These are phyloP conservation scores for Madurella fahalii DNA, from an alignment of 2,329 filamentous ascomycete species.

Conservation along the genomic window DNA sequence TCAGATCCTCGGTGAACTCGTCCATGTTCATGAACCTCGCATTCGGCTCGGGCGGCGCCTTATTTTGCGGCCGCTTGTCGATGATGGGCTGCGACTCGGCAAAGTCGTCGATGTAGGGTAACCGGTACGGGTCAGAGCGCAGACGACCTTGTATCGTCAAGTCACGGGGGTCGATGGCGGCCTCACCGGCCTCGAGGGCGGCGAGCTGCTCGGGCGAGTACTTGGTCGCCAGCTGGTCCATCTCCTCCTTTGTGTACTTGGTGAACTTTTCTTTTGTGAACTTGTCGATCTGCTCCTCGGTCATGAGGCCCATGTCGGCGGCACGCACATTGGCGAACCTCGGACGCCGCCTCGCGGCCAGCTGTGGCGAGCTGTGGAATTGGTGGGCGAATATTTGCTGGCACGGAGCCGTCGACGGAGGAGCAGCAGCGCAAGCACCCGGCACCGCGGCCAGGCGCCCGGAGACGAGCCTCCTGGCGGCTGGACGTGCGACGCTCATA, in stretches of 20 bases:
- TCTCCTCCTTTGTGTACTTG: slow-evolving; percentile 64
- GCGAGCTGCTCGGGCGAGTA: slow-evolving; percentile 80
- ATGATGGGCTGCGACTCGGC: slow-evolving; percentile 70
- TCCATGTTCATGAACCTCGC: slow-evolving; percentile 58
- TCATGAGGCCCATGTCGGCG: slow-evolving; percentile 47
- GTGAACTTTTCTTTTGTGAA: slow-evolving; percentile 50
- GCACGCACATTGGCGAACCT: slow-evolving; percentile 53
- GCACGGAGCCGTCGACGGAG: slow-evolving; percentile 24
- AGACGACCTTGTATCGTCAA: slow-evolving; percentile 67
- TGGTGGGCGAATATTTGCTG: slow-evolving; percentile 30
- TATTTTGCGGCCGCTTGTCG: slow-evolving; percentile 59
- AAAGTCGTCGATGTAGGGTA: slow-evolving; percentile 81
- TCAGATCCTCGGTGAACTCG: slow-evolving; percentile 58
- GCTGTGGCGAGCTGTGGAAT: slow-evolving; percentile 51
- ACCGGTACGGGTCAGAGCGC: slow-evolving; percentile 66
- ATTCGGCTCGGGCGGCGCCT: slow-evolving; percentile 50
- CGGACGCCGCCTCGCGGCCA: slow-evolving; percentile 43
- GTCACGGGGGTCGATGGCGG: slow-evolving; percentile 69
- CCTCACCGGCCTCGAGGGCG: slow-evolving; percentile 77
- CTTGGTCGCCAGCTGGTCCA: slow-evolving; percentile 55
- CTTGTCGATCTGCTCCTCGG: slow-evolving; percentile 40
- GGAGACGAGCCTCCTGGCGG: slow-evolving; percentile 49
- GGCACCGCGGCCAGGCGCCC: slow-evolving; percentile 41
- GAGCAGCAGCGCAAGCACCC: slow-evolving; percentile 21
- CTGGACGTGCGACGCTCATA: slow-evolving; percentile 54